Conservation (phyloP, 2,329 filamentous ascomycete genomes). For the Scopulariopsis brevicaulis region DNA sequence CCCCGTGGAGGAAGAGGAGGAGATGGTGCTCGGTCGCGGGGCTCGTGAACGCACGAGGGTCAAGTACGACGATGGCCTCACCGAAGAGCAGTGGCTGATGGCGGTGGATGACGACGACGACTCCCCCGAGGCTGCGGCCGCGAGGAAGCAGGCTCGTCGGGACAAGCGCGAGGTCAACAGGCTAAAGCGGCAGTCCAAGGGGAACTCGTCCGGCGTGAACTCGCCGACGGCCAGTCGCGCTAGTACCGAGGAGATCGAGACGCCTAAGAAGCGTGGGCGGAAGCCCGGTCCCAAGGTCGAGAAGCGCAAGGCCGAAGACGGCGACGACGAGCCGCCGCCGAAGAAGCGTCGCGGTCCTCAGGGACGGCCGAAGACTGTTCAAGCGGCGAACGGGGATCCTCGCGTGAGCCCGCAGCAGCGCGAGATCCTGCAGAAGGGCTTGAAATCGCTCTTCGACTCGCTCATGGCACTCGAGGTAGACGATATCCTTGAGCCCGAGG, state of each 20-base stretch:
- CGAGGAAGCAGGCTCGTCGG: constrained; percentile 76
- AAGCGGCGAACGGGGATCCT: constrained; percentile 17
- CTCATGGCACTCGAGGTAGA: constrained; percentile 80
- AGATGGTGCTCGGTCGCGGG: constrained; percentile 69
- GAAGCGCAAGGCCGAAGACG: constrained; percentile 80
- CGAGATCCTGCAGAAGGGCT: constrained; percentile 64
- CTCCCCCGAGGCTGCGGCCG: constrained; percentile 82
- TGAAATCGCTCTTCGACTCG: constrained; percentile 66
- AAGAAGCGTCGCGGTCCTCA: constrained; percentile 70
- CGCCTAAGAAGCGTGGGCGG: constrained; percentile 73
- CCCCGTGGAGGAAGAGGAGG: constrained; percentile 67
- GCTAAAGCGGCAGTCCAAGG: constrained; percentile 39
- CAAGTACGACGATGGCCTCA: constrained; percentile 92
- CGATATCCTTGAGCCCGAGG: constrained; percentile 45
- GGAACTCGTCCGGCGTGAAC: constrained; percentile 34
- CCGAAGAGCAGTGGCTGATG: constrained; percentile 98
- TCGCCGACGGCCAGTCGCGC: constrained; percentile 72
- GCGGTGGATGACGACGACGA: constrained; percentile 97
- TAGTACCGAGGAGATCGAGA: constrained; percentile 70
- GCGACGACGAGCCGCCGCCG: constrained; percentile 64
- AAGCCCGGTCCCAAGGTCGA: constrained; percentile 64
- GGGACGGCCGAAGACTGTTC: constrained; percentile 52
- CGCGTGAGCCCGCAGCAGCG: constrained; percentile 55
- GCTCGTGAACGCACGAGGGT: constrained; percentile 91
- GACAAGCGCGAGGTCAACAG: constrained; percentile 71